Evolutionary conservation across 129 eudicot genomes (phyloP).

Genomic region (Ambrosia artemisiifolia): DNA sequence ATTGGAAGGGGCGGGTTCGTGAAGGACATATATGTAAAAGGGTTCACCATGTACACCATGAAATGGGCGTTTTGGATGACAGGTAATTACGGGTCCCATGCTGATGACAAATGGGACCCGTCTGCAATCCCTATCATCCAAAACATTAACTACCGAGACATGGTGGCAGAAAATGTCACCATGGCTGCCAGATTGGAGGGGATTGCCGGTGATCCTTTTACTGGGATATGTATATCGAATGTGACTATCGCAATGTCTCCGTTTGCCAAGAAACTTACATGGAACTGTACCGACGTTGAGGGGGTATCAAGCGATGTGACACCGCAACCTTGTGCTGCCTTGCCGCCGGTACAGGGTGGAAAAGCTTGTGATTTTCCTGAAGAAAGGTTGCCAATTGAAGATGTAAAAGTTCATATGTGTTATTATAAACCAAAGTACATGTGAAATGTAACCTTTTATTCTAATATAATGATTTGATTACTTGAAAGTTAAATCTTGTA

Average conservation of each 20-base stretch:
- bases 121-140: conserved; percentile 60
- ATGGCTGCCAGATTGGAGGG: conserved; percentile 84
- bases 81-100: conserved; percentile 76
- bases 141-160: conserved; percentile 65
- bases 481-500: background rate
- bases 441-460: conserved; percentile 21
- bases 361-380: conserved; percentile 55
- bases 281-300: conserved; percentile 73
- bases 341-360: conserved; percentile 48
- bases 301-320: conserved; percentile 77
- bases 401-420: conserved; percentile 53
- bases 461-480: conserved; percentile 8
- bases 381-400: conserved; percentile 59
- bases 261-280: conserved; percentile 56
- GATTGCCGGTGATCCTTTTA: conserved; percentile 69
- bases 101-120: conserved; percentile 68
- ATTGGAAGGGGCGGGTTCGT: conserved; percentile 75
- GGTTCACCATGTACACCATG: conserved; percentile 74
- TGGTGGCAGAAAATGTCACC: conserved; percentile 82
- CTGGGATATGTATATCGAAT: conserved; percentile 82
- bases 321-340: conserved; percentile 59
- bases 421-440: conserved; percentile 42
- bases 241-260: conserved; percentile 62
- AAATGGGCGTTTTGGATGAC: conserved; percentile 89
- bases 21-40: conserved; percentile 58